A percentile compares a stretch with the other conserved stretches of the same genome.
Evolutionary conservation across 257 asterid species (phyloP).

Genomic region (Ilex aquifolium): DNA sequence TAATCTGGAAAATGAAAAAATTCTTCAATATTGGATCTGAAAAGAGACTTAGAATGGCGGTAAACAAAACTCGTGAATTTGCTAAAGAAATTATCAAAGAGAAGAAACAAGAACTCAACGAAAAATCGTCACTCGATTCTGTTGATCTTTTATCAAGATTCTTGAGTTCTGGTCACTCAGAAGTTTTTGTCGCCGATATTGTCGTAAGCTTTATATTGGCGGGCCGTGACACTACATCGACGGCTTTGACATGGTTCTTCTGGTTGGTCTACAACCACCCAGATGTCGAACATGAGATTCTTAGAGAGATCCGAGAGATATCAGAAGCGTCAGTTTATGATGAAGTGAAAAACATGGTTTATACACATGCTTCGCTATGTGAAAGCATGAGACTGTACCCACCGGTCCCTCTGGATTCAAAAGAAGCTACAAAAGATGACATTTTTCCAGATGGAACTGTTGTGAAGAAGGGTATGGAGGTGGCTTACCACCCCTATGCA

Average conservation of each 20-base stretch:
- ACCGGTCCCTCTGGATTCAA: slow-evolving; percentile 52
- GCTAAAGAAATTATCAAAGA: slow-evolving; percentile 32
- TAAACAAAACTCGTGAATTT: slow-evolving; percentile 28
- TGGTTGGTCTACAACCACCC: slow-evolving; percentile 39
- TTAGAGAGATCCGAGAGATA: slow-evolving; percentile 26
- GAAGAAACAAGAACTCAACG: slow-evolving; percentile 26
- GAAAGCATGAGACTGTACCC: slow-evolving; percentile 67
- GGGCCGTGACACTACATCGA: slow-evolving; percentile 63
- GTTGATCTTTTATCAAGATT: slow-evolving; percentile 55
- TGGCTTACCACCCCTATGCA: slow-evolving; percentile 53
- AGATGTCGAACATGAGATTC: slow-evolving; percentile 29
- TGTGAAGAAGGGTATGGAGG: slow-evolving; percentile 43
- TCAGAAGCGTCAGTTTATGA: slow-evolving; percentile 23
- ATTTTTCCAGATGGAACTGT: slow-evolving; percentile 58
- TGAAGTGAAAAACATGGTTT: slow-evolving; percentile 51
- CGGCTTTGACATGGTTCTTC: slow-evolving; percentile 68
- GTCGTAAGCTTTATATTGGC: slow-evolving; percentile 66
- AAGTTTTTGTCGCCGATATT: slow-evolving; percentile 44
- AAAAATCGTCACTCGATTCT: slow-evolving; percentile 16
- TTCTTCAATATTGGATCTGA: slow-evolving; percentile 42
- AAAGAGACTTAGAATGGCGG: slow-evolving; percentile 20
- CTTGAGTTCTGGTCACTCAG: slow-evolving; percentile 36
- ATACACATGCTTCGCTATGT: slow-evolving; percentile 52
- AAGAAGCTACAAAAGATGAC: slow-evolving; percentile 33
- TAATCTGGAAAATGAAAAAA: slow-evolving; percentile 40